A percentile compares a stretch with the other conserved stretches of the same genome.
These are phyloP conservation scores for Heliocybe sulcata DNA, from an alignment of 1,284 basidiomycete species.

Conservation along the genomic window DNA sequence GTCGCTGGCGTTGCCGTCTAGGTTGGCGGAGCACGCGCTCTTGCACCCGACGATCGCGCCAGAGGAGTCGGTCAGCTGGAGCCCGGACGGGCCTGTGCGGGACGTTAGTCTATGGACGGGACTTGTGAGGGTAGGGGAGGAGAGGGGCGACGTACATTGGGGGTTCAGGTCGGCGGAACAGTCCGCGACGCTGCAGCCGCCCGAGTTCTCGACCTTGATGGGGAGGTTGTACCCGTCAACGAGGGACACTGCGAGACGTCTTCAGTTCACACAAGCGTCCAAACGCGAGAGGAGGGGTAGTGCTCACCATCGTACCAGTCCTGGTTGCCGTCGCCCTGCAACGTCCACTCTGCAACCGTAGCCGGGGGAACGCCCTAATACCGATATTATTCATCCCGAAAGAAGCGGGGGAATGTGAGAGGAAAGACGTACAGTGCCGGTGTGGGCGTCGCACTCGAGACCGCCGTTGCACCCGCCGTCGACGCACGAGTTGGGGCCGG, in stretches of 20 bases:
- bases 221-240: constrained; percentile 37
- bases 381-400: background rate
- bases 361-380: constrained; percentile 33
- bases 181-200: constrained; percentile 29
- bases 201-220: constrained; percentile 30
- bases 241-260: constrained; percentile 23
- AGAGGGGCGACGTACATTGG: constrained; percentile 15
- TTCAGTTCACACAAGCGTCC: background rate
- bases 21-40: constrained; percentile 31
- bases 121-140: too few species aligned
- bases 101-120: too few species aligned
- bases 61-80: constrained; percentile 26
- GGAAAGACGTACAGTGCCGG: constrained; percentile 29
- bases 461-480: constrained; percentile 42
- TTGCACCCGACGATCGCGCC: constrained; percentile 36
- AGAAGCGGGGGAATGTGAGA: constrained; percentile 5
- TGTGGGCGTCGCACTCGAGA: constrained; percentile 30
- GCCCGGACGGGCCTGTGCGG: constrained; percentile 23
- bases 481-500: constrained; percentile 33
- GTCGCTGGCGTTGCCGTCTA: constrained; percentile 28
- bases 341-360: constrained; percentile 36
- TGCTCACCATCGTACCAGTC: constrained; percentile 36
- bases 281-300: background rate
- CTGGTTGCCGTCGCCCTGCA: constrained; percentile 17
- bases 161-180: constrained; percentile 37